Percentiles rank a stretch among this genome's conserved stretches.
Conservation (phyloP, 2,329 filamentous ascomycete genomes). For the Epichloe sp. region DNA sequence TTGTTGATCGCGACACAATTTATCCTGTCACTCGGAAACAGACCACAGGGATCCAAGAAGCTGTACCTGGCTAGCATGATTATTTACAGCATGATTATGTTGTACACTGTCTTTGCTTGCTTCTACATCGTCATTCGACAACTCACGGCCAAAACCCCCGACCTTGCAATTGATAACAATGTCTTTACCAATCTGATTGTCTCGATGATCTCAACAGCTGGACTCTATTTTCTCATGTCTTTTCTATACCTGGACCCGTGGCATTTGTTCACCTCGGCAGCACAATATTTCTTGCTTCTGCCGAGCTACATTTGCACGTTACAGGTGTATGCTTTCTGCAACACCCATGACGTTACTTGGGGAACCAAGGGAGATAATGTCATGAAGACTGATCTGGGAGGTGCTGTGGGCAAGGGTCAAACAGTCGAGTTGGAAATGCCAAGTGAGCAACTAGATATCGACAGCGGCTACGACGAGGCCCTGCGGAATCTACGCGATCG, state of each 20-base stretch:
- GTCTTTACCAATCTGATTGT: slow-evolving; percentile 93
- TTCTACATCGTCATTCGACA: slow-evolving; percentile 85
- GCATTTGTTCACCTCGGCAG: slow-evolving; percentile 93
- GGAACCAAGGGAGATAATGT: slow-evolving; percentile 96
- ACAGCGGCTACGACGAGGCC: slow-evolving; percentile 93
- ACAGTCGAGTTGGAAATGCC: slow-evolving; percentile 97
- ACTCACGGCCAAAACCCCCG: slow-evolving; percentile 38
- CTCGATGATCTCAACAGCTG: slow-evolving; percentile 75
- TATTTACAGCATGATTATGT: slow-evolving; percentile 88
- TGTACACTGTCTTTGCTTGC: slow-evolving; percentile 80
- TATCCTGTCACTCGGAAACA: slow-evolving; percentile 89
- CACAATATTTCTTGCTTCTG: slow-evolving; percentile 85
- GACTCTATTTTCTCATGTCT: slow-evolving; percentile 91
- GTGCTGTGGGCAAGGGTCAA: slow-evolving; percentile 63
- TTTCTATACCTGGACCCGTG: slow-evolving; percentile 95
- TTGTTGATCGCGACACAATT: slow-evolving; percentile 90
- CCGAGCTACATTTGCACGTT: slow-evolving; percentile 93
- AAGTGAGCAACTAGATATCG: slow-evolving; percentile 92
- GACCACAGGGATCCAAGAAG: slow-evolving; percentile 85
- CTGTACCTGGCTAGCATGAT: slow-evolving; percentile 83
- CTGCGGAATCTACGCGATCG: slow-evolving; percentile 90
- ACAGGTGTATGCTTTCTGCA: slow-evolving; percentile 98
- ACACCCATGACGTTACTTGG: slow-evolving; percentile 98
- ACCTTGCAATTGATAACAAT: slow-evolving; percentile 60
- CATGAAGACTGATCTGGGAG: slow-evolving; percentile 80